Conservation (phyloP, 306 rosid genomes). For the Acacia acuminata region DNA sequence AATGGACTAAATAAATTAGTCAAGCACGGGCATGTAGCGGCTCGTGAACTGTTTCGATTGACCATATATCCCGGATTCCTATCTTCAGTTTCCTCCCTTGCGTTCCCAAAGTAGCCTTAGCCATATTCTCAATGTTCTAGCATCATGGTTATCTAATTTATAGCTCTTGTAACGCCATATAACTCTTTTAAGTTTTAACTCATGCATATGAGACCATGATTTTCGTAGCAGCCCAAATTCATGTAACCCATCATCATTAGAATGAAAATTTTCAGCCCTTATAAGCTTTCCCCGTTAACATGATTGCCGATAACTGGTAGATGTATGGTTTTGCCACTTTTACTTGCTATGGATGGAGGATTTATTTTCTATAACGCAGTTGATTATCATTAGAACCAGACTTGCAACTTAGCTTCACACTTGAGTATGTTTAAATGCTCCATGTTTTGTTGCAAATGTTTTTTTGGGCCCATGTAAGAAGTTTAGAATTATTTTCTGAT, state of each 20-base stretch:
- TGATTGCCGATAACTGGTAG: neutral
- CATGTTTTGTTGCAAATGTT: too few relatives aligned
- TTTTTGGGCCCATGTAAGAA: too few relatives aligned
- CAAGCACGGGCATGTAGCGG: neutral
- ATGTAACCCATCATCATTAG: constrained; percentile 12
- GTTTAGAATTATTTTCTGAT: too few relatives aligned
- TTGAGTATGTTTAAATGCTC: too few relatives aligned
- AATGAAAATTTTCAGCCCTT: constrained; percentile 16
- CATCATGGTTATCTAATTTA: neutral
- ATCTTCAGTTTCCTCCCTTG: neutral
- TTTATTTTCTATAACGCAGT: neutral
- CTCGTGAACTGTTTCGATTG: neutral
- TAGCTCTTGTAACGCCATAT: neutral
- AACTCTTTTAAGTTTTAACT: neutral
- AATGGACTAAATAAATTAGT: neutral
- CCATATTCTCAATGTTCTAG: neutral
- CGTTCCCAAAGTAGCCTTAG: neutral
- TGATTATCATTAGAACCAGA: too few relatives aligned
- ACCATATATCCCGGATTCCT: neutral
- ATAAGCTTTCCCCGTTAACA: neutral
- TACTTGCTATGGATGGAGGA: constrained; percentile 6
- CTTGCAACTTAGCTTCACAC: too few relatives aligned
- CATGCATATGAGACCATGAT: neutral
- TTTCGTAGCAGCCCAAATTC: neutral
- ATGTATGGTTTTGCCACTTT: constrained; percentile 1